These are phyloP conservation scores for Catharanthus roseus DNA, from an alignment of 257 asterid species.

Conservation along the genomic window DNA sequence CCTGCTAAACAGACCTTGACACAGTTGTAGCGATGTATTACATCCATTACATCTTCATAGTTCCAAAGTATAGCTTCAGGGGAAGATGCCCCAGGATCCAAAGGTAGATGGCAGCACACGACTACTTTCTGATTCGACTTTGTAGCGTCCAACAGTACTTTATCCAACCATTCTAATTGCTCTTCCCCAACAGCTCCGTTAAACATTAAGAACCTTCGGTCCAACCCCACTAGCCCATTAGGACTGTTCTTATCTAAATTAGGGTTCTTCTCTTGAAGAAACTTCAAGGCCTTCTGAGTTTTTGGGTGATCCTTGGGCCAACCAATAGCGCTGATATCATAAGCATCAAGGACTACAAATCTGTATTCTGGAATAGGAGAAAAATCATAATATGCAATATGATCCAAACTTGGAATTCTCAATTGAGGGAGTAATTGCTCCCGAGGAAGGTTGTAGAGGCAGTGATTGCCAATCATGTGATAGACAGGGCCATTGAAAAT, in stretches of 20 bases:
- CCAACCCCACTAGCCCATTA: conserved; percentile 63
- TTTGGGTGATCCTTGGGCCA: conserved; percentile 82
- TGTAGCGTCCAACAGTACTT: conserved; percentile 57
- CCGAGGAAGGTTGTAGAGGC: conserved; percentile 95
- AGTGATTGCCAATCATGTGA: conserved; percentile 96
- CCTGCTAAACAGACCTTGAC: conserved; percentile 87
- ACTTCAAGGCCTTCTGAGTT: conserved; percentile 42
- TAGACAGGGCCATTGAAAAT: conserved; percentile 56
- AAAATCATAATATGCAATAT: conserved; percentile 76
- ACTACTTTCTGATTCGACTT: conserved; percentile 60
- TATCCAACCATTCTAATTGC: conserved; percentile 81
- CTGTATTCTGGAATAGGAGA: conserved; percentile 70
- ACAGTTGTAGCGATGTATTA: conserved; percentile 63
- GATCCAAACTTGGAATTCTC: conserved; percentile 40
- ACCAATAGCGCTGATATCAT: conserved; percentile 79
- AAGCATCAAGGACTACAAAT: conserved; percentile 80
- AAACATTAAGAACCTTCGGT: conserved; percentile 78
- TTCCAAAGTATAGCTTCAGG: conserved; percentile 70
- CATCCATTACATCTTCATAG: conserved; percentile 80
- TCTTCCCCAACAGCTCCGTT: conserved; percentile 84
- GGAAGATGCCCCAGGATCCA: conserved; percentile 55
- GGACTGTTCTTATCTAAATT: conserved; percentile 86
- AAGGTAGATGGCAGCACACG: conserved; percentile 74
- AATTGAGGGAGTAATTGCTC: conserved; percentile 65
- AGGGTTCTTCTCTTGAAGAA: conserved; percentile 69